These are phyloP conservation scores for Syncephalastrum sp. DNA, from an alignment of 371 early-diverging fungal species.

Conservation along the genomic window DNA sequence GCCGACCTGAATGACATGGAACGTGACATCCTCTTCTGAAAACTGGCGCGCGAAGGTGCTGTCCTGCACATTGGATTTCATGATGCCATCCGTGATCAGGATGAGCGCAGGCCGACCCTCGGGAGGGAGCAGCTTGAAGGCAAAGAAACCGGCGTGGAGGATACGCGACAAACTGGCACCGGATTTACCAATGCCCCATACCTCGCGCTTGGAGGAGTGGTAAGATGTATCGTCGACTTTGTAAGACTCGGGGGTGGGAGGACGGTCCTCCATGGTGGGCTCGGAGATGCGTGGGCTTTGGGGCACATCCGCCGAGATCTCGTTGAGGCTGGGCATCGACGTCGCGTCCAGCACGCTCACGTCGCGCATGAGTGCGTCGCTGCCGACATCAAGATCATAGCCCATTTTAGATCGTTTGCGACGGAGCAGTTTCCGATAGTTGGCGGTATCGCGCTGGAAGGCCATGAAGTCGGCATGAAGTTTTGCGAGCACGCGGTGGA, in stretches of 20 bases:
- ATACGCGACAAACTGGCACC: slow-evolving; percentile 64
- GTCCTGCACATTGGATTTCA: slow-evolving; percentile 64
- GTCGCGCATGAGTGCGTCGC: slow-evolving; percentile 17
- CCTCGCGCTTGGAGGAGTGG: slow-evolving; percentile 45
- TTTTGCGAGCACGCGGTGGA: slow-evolving; percentile 48
- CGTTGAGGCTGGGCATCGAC: slow-evolving; percentile 12
- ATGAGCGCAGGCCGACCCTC: slow-evolving; percentile 73
- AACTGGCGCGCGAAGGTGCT: slow-evolving; percentile 54
- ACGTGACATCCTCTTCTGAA: slow-evolving; percentile 72
- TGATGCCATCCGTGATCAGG: slow-evolving; percentile 87
- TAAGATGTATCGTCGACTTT: slow-evolving; percentile 17
- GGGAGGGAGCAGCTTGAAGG: slow-evolving; percentile 69
- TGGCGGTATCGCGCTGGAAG: slow-evolving; percentile 64
- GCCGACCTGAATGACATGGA: slow-evolving; percentile 87
- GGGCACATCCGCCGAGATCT: not conserved
- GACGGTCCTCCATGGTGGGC: too few relatives aligned
- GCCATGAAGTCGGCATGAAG: slow-evolving; percentile 54
- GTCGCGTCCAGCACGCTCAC: slow-evolving; percentile 28
- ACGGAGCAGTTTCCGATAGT: slow-evolving; percentile 51
- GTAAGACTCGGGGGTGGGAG: not conserved
- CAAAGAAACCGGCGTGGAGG: slow-evolving; percentile 72
- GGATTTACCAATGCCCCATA: slow-evolving; percentile 63
- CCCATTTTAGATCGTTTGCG: slow-evolving; percentile 35
- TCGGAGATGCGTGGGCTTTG: too few relatives aligned
- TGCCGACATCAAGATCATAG: slow-evolving; percentile 57